Evolutionary conservation across 1,284 basidiomycete genomes (phyloP).

Genomic region (Leccinum fuscescens): DNA sequence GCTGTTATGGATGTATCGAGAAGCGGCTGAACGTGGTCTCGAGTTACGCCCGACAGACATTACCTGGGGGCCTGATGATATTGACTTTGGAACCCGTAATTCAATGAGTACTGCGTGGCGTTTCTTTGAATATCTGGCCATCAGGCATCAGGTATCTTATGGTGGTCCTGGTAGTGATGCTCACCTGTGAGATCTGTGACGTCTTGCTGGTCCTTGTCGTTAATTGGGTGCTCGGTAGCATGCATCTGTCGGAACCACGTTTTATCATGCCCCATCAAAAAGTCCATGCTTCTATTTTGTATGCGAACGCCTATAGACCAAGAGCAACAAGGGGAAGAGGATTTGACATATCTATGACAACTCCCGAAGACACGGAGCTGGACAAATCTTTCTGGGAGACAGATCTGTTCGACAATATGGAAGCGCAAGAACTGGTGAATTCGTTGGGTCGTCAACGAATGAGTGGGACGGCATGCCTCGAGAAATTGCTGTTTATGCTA

Average conservation of each 20-base stretch:
- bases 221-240: no score
- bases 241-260: no score
- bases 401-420: not conserved
- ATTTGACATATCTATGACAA: not conserved
- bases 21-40: slow-evolving; percentile 7
- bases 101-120: slow-evolving; percentile 6
- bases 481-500: not conserved
- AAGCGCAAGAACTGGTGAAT: not conserved
- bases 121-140: slow-evolving; percentile 19
- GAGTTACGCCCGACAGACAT: no score
- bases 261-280: no score
- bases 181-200: no score
- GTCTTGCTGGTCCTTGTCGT: no score
- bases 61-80: no score
- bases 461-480: not conserved
- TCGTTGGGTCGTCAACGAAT: not conserved
- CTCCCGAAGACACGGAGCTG: not conserved
- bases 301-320: no score
- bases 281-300: no score
- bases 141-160: not conserved
- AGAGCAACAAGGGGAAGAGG: not conserved
- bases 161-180: not conserved
- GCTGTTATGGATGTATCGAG: slow-evolving; percentile 18
- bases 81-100: no score
- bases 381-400: not conserved